Conservation (phyloP, 1,139 yeast species). For the Diutina catenulata region DNA sequence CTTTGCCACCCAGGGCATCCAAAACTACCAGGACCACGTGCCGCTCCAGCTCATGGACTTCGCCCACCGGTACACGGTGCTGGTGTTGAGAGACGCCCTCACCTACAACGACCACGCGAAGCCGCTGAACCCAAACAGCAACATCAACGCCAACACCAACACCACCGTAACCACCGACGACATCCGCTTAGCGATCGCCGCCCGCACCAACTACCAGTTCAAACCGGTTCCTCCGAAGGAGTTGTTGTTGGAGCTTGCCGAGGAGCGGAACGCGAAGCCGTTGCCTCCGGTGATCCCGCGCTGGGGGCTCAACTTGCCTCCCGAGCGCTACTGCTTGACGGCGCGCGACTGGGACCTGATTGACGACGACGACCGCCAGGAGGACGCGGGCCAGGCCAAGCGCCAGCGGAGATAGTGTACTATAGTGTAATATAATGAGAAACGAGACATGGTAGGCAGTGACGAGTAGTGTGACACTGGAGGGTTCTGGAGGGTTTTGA, state of each 20-base stretch:
- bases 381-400: not conserved
- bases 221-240: slow-evolving; percentile 95
- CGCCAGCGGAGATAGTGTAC: slow-evolving; percentile 1
- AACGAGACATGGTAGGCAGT: no score
- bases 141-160: slow-evolving; percentile 22
- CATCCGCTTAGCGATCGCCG: slow-evolving; percentile 82
- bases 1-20: slow-evolving; percentile 88
- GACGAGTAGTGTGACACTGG: no score
- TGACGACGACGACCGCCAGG: slow-evolving; percentile 13
- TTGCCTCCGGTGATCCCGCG: slow-evolving; percentile 86
- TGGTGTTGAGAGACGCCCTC: slow-evolving; percentile 80
- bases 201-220: slow-evolving; percentile 88
- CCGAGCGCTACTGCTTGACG: slow-evolving; percentile 91
- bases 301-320: slow-evolving; percentile 92
- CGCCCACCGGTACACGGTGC: slow-evolving; percentile 82
- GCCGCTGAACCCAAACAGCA: slow-evolving; percentile 12
- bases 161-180: slow-evolving; percentile 73
- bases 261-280: slow-evolving; percentile 79
- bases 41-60: slow-evolving; percentile 94
- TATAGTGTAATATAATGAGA: no score
- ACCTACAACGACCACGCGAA: slow-evolving; percentile 73
- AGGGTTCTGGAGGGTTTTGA: no score
- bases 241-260: slow-evolving; percentile 77
- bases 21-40: slow-evolving; percentile 87
- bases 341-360: slow-evolving; percentile 57